Base-by-base conservation (phyloP, 441 rosid species). In the Aquilaria agallochum region DNA sequence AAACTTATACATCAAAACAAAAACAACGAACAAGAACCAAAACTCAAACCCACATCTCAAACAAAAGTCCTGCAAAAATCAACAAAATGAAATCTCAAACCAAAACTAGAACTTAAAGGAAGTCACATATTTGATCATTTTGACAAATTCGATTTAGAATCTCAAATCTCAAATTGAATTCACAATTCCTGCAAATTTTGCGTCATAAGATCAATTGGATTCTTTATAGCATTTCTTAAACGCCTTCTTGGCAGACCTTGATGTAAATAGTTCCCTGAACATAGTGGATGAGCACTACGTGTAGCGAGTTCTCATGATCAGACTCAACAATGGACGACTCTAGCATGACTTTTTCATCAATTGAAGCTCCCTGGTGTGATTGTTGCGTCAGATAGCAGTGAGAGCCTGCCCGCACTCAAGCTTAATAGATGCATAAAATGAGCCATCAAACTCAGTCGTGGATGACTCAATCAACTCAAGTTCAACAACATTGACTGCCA, bases 171-270 rank as follows among this genome's bases (percentile, higher is more conserved):
- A 20, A 20, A 20, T 20, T 20, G 27, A 20, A 20, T 20, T 20
- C 27, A 20, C 27, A 20, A 20, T 20, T 20, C 92, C 69, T 86
- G 96, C 55, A 95, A 75, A 74, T 85, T 84, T 74, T 91, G 96
- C 68, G 75, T 91, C 2, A 88, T 97, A 31, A 96, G 99, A 84
- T 95, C 97, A 44, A 89, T 65, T 0, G 99, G 96, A 68, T 70
- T 75, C 65, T 82, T 80, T 6, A 95, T 76, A 2, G 97, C 96
- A 58, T 78, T 81, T 64, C 73, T 83, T 52, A 91, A 67, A 68
- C 83, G 80, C 65, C 83, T 84, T 86, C 64, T 91, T 91, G 20
- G 85, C 72, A 52, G 49, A 89, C 86, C 73, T 89, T 89, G 12
- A 82, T 77, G 50, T 78, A 84, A 34, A 91, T 76, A 55, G 94